Percentiles rank a stretch among this genome's conserved stretches.
These are phyloP conservation scores for Quambalaria eucalypti DNA, from an alignment of 1,284 basidiomycete species.

Conservation along the genomic window DNA sequence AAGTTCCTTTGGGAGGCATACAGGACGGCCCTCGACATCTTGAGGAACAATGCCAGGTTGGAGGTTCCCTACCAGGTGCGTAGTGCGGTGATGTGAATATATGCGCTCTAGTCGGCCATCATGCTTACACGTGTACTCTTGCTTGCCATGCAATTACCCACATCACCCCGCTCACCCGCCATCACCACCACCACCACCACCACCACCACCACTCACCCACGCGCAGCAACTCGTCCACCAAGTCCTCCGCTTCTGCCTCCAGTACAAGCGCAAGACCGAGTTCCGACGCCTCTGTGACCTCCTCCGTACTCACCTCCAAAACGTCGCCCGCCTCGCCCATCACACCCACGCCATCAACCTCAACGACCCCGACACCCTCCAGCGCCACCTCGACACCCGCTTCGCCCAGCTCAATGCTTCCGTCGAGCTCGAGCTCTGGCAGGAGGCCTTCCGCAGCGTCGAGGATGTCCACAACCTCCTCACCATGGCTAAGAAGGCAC, in stretches of 20 bases:
- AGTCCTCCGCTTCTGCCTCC: conserved; percentile 92
- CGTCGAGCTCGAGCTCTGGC: conserved; percentile 97
- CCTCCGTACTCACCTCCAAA: conserved; percentile 84
- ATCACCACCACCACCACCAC: conserved; percentile 5
- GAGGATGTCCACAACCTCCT: conserved; percentile 97
- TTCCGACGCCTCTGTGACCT: conserved; percentile 96
- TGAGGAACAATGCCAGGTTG: conserved; percentile 91
- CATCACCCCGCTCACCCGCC: too few species aligned
- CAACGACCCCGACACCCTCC: conserved; percentile 86
- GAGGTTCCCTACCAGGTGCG: conserved; percentile 95
- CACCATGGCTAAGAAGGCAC: conserved; percentile 77
- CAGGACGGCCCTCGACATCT: conserved; percentile 86
- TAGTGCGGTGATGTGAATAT: too few species aligned
- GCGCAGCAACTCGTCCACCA: conserved; percentile 86
- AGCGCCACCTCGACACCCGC: conserved; percentile 93
- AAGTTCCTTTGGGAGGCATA: conserved; percentile 99
- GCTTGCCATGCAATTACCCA: too few species aligned
- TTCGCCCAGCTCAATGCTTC: conserved; percentile 97
- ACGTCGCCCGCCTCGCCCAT: conserved; percentile 90
- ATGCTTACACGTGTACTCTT: too few species aligned
- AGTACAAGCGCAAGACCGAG: conserved; percentile 88
- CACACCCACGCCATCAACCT: conserved; percentile 97
- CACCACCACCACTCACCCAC: too few species aligned
- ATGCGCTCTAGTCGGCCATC: too few species aligned
- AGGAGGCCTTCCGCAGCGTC: conserved; percentile 95